A percentile compares a stretch with the other conserved stretches of the same genome.
Evolutionary conservation across 495 filamentous ascomycete species (phyloP).

Genomic region (Collariella sp.): DNA sequence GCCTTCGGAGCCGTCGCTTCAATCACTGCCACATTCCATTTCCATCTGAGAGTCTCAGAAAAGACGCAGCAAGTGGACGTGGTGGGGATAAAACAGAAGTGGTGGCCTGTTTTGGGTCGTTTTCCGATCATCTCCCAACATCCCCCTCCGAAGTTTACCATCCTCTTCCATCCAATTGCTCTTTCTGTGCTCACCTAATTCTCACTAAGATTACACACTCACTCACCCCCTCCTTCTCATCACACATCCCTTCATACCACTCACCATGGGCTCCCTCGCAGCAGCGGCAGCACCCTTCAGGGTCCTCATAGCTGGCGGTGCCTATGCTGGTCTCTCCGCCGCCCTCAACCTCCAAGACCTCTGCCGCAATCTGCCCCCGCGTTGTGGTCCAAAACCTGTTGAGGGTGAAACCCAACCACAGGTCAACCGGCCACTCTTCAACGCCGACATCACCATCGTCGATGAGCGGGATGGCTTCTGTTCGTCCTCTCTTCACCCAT

Average conservation of each 20-base stretch:
- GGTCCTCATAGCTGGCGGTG: constrained; percentile 52
- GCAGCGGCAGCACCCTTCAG: constrained; percentile 20
- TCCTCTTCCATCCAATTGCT: too few species aligned
- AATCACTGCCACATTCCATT: neutral
- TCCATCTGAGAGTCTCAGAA: too few species aligned
- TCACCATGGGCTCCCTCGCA: neutral
- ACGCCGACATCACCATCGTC: constrained; percentile 56
- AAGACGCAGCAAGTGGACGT: too few species aligned
- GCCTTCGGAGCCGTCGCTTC: neutral
- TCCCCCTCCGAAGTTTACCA: too few species aligned
- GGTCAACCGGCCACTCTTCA: constrained; percentile 28
- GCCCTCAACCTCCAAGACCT: constrained; percentile 54
- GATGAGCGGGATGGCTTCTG: constrained; percentile 67
- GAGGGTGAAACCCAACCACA: constrained; percentile 15
- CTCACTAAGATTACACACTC: too few species aligned
- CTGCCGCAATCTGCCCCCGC: constrained; percentile 32
- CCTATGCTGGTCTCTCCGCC: constrained; percentile 55
- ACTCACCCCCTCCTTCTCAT: neutral
- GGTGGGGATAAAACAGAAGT: too few species aligned
- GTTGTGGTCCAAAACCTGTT: constrained; percentile 16
- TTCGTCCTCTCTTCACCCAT: too few species aligned
- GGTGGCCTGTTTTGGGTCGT: too few species aligned
- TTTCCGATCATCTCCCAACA: too few species aligned
- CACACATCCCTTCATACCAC: constrained; percentile 1
- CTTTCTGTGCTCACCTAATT: too few species aligned